Conservation (phyloP, 1,284 basidiomycete species). For the Agaricales sp. region DNA sequence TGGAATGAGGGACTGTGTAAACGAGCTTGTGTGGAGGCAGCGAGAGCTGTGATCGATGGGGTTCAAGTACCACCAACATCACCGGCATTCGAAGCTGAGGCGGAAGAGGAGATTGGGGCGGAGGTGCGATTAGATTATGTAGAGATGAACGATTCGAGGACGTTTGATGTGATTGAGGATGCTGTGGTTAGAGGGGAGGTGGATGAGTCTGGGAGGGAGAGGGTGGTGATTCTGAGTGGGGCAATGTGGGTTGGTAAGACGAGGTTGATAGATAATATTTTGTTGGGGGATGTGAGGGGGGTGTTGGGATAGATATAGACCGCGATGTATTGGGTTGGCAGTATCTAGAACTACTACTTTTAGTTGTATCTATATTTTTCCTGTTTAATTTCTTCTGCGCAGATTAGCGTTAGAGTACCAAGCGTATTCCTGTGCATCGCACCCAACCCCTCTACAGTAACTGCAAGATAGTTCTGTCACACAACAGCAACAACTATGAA, state of each 20-base stretch:
- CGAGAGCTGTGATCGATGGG: conserved; percentile 28
- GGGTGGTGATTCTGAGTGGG: conserved; percentile 61
- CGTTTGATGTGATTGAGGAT: conserved; percentile 53
- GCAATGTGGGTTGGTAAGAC: conserved; percentile 85
- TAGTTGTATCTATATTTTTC: too few relatives aligned
- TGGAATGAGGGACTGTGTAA: conserved; percentile 49
- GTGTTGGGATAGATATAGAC: background rate
- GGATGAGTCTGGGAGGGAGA: conserved; percentile 21
- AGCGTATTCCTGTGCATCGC: too few relatives aligned
- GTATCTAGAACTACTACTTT: too few relatives aligned
- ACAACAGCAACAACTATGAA: too few relatives aligned
- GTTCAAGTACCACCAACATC: conserved; percentile 11
- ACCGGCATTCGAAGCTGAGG: conserved; percentile 14
- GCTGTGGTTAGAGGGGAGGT: conserved; percentile 11
- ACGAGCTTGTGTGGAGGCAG: conserved; percentile 38
- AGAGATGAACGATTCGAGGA: conserved; percentile 76
- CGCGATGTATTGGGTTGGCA: too few relatives aligned
- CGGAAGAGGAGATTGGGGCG: conserved; percentile 36
- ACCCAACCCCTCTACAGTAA: too few relatives aligned
- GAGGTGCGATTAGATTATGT: conserved; percentile 75
- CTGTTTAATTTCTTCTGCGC: too few relatives aligned
- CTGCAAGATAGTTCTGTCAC: too few relatives aligned
- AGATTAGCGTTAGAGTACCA: too few relatives aligned
- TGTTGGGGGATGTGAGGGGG: conserved; percentile 44
- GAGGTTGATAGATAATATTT: conserved; percentile 87